Evolutionary conservation across 177 flowering plant genomes (phyloP).

Genomic region (Vitis hybrid): DNA sequence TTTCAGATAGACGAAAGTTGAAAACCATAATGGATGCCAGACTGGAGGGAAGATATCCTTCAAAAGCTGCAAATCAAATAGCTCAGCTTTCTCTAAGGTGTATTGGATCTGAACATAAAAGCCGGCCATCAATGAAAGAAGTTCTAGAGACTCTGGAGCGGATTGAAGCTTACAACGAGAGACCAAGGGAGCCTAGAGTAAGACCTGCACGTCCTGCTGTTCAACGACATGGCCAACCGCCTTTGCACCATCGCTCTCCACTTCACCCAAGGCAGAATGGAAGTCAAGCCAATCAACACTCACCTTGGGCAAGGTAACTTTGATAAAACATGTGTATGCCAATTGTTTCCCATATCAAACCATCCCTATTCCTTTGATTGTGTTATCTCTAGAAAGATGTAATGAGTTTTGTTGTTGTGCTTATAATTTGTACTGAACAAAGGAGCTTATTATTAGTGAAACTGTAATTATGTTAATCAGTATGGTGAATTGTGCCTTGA

Average conservation of each 20-base stretch:
- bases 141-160: slow-evolving; percentile 56
- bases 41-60: slow-evolving; percentile 65
- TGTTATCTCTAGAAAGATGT: neutral
- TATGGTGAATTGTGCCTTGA: neutral
- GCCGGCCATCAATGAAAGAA: slow-evolving; percentile 79
- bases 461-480: neutral
- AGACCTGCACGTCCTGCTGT: slow-evolving; percentile 18
- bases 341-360: neutral
- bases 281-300: slow-evolving; percentile 10
- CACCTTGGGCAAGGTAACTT: slow-evolving; percentile 10
- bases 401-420: neutral
- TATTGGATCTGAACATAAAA: slow-evolving; percentile 58
- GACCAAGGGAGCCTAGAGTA: slow-evolving; percentile 35
- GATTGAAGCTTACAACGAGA: slow-evolving; percentile 45
- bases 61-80: slow-evolving; percentile 51
- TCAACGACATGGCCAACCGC: slow-evolving; percentile 27
- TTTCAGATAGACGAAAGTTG: slow-evolving; percentile 56
- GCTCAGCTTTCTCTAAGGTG: slow-evolving; percentile 73
- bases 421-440: neutral
- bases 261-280: slow-evolving; percentile 26
- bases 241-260: slow-evolving; percentile 40
- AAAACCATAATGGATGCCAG: slow-evolving; percentile 57
- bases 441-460: neutral
- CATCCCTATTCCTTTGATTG: neutral
- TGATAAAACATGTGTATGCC: neutral